These are phyloP conservation scores for Rosa hybrid DNA, from an alignment of 331 rosid species.

Conservation along the genomic window DNA sequence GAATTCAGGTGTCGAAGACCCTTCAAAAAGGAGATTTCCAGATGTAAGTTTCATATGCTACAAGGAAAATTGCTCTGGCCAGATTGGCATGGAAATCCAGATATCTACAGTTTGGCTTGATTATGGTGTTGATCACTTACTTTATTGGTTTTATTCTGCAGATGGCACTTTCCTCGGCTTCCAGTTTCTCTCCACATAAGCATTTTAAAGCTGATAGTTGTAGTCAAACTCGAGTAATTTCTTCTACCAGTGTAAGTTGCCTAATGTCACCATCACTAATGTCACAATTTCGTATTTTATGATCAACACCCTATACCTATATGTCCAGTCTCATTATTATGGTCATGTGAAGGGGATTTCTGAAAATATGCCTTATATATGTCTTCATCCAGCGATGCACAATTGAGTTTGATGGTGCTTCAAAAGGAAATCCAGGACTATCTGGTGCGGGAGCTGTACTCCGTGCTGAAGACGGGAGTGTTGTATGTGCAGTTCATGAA, in stretches of 20 bases:
- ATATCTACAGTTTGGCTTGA: conserved; percentile 9
- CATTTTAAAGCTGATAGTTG: conserved; percentile 20
- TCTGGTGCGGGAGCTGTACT: conserved; percentile 91
- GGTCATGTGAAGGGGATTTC: not conserved
- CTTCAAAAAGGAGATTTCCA: conserved; percentile 22
- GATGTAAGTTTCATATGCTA: conserved; percentile 45
- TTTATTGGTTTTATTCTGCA: conserved; percentile 22
- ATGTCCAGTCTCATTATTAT: not conserved
- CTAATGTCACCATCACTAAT: not conserved
- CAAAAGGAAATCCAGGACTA: conserved; percentile 92
- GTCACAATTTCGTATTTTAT: not conserved
- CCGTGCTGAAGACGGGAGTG: conserved; percentile 66
- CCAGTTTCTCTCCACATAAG: conserved; percentile 16
- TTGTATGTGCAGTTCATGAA: conserved; percentile 43
- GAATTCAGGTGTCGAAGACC: conserved; percentile 26
- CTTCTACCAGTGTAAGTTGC: conserved; percentile 47
- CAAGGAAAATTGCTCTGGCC: not conserved
- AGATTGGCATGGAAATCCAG: not conserved
- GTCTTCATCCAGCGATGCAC: conserved; percentile 45
- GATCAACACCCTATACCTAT: not conserved
- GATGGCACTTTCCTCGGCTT: conserved; percentile 37
- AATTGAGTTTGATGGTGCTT: conserved; percentile 81
- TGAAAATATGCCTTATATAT: not conserved
- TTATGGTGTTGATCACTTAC: not conserved
- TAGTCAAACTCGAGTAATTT: conserved; percentile 20